Conservation (phyloP, 306 rosid genomes). For the Abrus precatorius region DNA sequence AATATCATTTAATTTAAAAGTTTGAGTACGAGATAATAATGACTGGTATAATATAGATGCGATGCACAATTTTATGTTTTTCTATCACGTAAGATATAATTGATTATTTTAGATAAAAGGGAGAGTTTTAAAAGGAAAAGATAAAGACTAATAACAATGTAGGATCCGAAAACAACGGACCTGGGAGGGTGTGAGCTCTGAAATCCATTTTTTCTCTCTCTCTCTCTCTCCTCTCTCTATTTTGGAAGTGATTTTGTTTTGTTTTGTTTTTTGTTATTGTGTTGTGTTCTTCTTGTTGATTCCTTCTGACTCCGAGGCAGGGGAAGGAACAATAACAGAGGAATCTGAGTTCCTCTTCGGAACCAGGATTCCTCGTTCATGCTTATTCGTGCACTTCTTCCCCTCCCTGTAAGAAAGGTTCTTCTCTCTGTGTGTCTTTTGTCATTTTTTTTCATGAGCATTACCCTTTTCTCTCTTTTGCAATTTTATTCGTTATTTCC, state of each 20-base stretch:
- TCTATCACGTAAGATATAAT: neutral
- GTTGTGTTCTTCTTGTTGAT: neutral
- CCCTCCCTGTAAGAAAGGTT: neutral
- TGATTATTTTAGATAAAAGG: neutral
- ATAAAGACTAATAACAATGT: constrained; percentile 2
- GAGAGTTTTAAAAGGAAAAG: constrained; percentile 35
- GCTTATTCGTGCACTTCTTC: neutral
- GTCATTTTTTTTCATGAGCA: neutral
- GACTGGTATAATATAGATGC: neutral
- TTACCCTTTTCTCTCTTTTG: neutral
- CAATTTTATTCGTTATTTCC: neutral
- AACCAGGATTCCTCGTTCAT: constrained; percentile 37
- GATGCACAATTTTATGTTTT: too few species aligned
- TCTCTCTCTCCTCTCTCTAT: neutral
- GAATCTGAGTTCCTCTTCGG: constrained; percentile 64
- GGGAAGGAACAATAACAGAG: constrained; percentile 41
- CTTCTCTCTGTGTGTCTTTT: neutral
- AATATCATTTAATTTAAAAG: too few species aligned
- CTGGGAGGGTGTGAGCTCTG: neutral
- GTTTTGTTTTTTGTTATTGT: neutral
- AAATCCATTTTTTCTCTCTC: neutral
- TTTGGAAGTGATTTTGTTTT: neutral
- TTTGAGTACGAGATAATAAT: neutral
- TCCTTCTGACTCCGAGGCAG: constrained; percentile 20
- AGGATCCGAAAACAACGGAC: constrained; percentile 60